Conservation (phyloP, 345 rosid species). For the Psidium guajava region DNA sequence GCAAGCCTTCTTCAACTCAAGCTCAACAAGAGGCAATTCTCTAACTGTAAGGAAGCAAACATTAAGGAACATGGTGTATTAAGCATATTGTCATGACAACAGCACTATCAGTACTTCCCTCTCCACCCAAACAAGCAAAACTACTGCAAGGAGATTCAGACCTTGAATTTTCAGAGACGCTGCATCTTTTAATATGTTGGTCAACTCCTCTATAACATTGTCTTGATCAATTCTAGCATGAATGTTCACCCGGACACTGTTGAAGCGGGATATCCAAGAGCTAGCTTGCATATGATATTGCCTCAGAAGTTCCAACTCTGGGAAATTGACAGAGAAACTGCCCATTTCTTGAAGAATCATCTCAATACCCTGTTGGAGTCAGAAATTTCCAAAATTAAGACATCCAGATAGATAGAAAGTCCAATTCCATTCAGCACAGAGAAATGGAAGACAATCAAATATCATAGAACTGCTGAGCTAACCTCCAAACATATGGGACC, state of each 20-base stretch:
- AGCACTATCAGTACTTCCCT: background rate
- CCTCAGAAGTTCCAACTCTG: slow-evolving; percentile 64
- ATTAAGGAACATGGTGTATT: background rate
- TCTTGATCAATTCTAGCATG: slow-evolving; percentile 50
- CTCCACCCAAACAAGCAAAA: background rate
- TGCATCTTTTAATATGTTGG: slow-evolving; percentile 49
- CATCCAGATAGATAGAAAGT: background rate
- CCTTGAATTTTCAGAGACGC: slow-evolving; percentile 69
- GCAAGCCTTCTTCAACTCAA: slow-evolving; percentile 75
- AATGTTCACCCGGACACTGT: slow-evolving; percentile 32
- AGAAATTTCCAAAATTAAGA: background rate
- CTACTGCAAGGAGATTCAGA: slow-evolving; percentile 7
- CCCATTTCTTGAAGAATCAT: slow-evolving; percentile 42
- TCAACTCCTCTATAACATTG: slow-evolving; percentile 49
- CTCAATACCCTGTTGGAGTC: slow-evolving; percentile 46
- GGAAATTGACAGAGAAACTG: slow-evolving; percentile 35
- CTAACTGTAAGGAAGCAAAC: slow-evolving; percentile 35
- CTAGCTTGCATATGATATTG: slow-evolving; percentile 43
- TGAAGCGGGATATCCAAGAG: slow-evolving; percentile 50
- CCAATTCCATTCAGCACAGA: background rate
- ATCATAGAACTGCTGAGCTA: slow-evolving; percentile 1
- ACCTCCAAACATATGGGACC: slow-evolving; percentile 53
- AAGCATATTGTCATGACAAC: background rate
- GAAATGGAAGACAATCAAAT: background rate
- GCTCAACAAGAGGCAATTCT: slow-evolving; percentile 53